Evolutionary conservation across 495 filamentous ascomycete species (phyloP), one percentile per base, ranked within the genome.

Genomic region (Lepidopterella palustris): DNA sequence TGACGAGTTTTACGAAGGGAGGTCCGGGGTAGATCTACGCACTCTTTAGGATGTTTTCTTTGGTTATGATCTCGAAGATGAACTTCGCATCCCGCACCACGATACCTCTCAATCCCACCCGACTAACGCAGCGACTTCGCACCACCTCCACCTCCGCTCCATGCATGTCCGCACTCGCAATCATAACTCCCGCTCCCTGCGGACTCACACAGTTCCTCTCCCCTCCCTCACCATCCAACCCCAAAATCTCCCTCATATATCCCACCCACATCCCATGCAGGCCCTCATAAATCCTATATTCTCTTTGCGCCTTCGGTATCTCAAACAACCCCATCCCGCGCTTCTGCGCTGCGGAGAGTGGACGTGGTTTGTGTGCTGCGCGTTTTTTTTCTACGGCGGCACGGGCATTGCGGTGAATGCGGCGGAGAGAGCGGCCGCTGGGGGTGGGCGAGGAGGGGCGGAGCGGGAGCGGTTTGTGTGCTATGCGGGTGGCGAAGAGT

Each of bases 31-130:
- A n/a, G n/a, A n/a, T n/a, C n/a, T n/a, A n/a, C 15, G 18, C 54
- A 83, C 87, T 76, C 71, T 85, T 82, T 55, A 93, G 68, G 58
- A 77, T 78, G 68, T 80, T 77, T 65, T 72, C 70, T 74, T 74
- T 74, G 18, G 85, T 93, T 28, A 98, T 78, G 64, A 98, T 70
- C 71, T 92, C 86, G 75, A 97, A 93, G 10, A 84, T 83, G 71
- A 87, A 90, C 71, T 86, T 90, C 28, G 87, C 84, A 76, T 98
- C 93, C 70, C 88, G 84, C 20, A 95, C 81, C 65, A 97, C 88
- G 68, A 97, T 90, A 13, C 93, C 93, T 64, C 75, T 82, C 45
- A 90, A 67, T 0, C 93, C 92, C 4, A 98, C 93, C 55, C 92
- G 76, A 42, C 87, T 83, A 42, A 85, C 82, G 76, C 89, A 96